Evolutionary conservation across 495 filamentous ascomycete species (phyloP).

Genomic region (Neurospora sp.): DNA sequence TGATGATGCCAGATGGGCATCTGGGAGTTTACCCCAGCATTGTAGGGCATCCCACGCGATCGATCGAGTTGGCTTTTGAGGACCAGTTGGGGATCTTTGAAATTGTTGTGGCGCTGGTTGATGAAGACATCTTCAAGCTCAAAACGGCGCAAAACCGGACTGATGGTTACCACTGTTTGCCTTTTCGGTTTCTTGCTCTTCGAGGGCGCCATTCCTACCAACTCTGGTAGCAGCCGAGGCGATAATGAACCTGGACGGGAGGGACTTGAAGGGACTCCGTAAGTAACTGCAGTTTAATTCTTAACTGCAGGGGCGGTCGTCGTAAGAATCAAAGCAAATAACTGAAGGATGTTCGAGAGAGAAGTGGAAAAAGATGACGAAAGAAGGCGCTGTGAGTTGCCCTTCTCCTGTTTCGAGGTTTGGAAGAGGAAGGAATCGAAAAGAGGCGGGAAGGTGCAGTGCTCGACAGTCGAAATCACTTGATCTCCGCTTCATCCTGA

Average conservation of each 20-base stretch:
- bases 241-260: neutral
- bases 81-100: conserved; percentile 21
- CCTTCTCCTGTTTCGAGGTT: neutral
- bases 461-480: neutral
- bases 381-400: neutral
- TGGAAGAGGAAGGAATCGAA: neutral
- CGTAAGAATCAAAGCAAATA: neutral
- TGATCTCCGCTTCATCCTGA: neutral
- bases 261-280: neutral
- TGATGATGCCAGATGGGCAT: conserved; percentile 9
- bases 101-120: conserved; percentile 12
- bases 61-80: conserved; percentile 16
- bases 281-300: neutral
- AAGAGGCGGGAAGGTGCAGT: neutral
- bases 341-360: neutral
- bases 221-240: neutral
- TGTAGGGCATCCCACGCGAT: conserved; percentile 9
- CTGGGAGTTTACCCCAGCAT: conserved; percentile 4
- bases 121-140: conserved; percentile 14
- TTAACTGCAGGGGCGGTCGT: neutral
- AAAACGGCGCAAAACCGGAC: conserved; percentile 6
- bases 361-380: neutral
- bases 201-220: conserved; percentile 3
- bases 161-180: conserved; percentile 2
- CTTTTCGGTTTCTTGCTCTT: neutral